Base-by-base conservation (phyloP, 306 rosid genomes). In the Quercus mongolica region DNA sequence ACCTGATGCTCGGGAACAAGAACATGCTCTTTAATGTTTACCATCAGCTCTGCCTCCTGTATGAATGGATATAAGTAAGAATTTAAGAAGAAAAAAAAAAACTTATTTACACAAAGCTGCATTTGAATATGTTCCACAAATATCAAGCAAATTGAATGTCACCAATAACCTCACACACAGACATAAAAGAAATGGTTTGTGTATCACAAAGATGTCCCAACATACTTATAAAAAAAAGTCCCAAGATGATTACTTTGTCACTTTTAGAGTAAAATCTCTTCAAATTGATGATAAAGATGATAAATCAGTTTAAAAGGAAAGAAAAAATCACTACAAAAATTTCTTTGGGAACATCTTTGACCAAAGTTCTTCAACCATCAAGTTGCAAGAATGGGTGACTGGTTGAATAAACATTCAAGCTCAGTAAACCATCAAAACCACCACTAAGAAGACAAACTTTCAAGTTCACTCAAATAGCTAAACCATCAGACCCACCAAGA, bases 1-100 rank as follows among this genome's bases (percentile, higher is more conserved):
- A 91, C 74, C 80, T 81, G 91, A 83, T 94, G 99, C 85, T 87
- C 86, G 1, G 97, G 99, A 46, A 92, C 93, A 74, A 89, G 92
- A 52, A 77, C 92, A 25, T 92, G 96, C 31, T 81, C 89, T 71
- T 85, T 92, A 5, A 95, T 82, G 83, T 95, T 95, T 19, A 89
- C 80, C 78, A 90, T 74, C 74, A 95, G 82, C 69, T 95, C 99
- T 15, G 90, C 85, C 79, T 92, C 98, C 99, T 94, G 88, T 56
- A 80, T 21, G 76, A 77, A 69, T 28, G 55, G 20, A 63, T 18
- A 58, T 35, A 54, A 58, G n/a, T 33, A 41, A 35, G 68, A 73
- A 26, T 1, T 52, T 6, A 2, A 14, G 30, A 30, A 41, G n/a
- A 10, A 25, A 17, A 63, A 20, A 78, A 73, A 44, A 20, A 64